Evolutionary conservation across 139 green algal species (phyloP).

Genomic region (Closterium sp.): DNA sequence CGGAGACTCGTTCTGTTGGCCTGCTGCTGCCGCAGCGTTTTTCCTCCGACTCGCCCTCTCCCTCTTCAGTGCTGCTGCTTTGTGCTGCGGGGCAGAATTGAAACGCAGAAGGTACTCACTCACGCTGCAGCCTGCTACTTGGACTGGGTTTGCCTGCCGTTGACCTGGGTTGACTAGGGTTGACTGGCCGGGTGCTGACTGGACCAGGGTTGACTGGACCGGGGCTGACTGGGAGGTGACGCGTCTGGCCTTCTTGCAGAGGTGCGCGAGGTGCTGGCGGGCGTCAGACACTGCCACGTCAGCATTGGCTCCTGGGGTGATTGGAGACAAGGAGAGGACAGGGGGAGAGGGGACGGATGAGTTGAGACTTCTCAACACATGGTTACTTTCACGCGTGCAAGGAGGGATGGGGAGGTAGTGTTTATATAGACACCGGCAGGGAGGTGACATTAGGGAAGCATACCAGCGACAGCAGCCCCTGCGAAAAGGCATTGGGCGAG

Average conservation of each 20-base stretch:
- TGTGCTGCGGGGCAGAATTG: too few relatives aligned
- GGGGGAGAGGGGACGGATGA: background rate
- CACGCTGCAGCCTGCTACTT: background rate
- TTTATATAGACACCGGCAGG: background rate
- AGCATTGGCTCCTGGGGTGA: background rate
- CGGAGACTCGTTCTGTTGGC: background rate
- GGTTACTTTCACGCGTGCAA: background rate
- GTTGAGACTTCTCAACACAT: background rate
- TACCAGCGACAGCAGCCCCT: background rate
- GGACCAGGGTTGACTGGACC: too few relatives aligned
- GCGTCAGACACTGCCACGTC: background rate
- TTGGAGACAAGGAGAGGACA: background rate
- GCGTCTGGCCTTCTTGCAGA: background rate
- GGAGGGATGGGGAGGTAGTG: background rate
- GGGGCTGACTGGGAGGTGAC: background rate
- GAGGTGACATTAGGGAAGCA: background rate
- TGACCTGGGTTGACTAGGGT: background rate
- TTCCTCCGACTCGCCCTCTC: background rate
- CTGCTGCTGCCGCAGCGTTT: background rate
- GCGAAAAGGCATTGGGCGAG: too few relatives aligned
- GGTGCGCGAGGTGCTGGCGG: background rate
- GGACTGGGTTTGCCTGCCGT: background rate
- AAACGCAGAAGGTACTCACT: too few relatives aligned
- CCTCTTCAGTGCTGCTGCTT: background rate
- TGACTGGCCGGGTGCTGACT: background rate